Base-by-base conservation (phyloP, 768 basidiomycete genomes). In the Tulasnella sp. region DNA sequence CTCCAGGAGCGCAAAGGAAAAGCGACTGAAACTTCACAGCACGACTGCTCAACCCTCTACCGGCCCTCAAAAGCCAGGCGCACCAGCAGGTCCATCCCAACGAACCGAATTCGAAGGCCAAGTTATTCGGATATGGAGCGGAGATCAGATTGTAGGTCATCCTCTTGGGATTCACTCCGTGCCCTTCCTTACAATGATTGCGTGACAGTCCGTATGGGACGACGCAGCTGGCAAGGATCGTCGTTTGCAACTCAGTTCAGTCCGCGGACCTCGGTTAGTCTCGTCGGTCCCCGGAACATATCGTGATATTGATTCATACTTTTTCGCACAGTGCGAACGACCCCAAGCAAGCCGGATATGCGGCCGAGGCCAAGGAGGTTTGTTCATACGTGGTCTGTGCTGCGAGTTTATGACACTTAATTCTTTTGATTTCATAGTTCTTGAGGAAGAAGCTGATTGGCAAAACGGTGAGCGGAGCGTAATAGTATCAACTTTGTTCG, bases 371-470 rank as follows among this genome's bases (percentile, higher is more conserved):
- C 5, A 90, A 91, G 75, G 97, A 99, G 81, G 81, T 81, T 17
- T 19, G 74, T 74, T 78, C 17, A 39, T 67, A 22, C 40, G 29
- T 11, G 19, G 58, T 5, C 42, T 17, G 25, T 19, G 25, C 25
- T 25, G 54, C 40, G 29, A 39, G n/a, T n/a, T n/a, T n/a, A n/a
- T n/a, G n/a, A 71, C 31, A 42, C 22, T 25, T 8, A 71, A 38
- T 36, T 25, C 49, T 69, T 79, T 67, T 25, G 22, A 15, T 40
- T 14, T 17, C 2, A 25, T 81, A 84, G 82, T 96, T 96, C 84
- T 84, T 99, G 40, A 88, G 97, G 68, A 97, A 94, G 85, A 91
- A 89, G 79, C 85, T 98, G 29, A 96, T 99, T 78, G 97, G 97
- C 54, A 96, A 96, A 84, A 86, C 88, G 77, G 92, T 94, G 77